Percentiles rank a stretch among this genome's conserved stretches.
Conservation (phyloP, 169 alveolate genomes). For the Babesia gibsoni region DNA sequence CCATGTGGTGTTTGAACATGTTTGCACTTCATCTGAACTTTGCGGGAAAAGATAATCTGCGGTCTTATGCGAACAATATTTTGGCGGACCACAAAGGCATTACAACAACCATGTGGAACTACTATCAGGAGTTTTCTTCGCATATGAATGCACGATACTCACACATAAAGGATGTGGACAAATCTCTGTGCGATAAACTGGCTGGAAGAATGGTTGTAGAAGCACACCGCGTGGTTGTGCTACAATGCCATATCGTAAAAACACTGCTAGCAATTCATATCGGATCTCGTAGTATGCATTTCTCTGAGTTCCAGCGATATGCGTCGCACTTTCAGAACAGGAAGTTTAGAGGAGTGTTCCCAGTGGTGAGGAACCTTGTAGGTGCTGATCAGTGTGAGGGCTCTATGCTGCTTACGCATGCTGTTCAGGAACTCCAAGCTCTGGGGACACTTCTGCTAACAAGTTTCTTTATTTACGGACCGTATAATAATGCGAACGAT, state of each 20-base stretch:
- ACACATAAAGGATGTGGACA: constrained; percentile 10
- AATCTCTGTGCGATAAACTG: background rate
- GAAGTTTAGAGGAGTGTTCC: background rate
- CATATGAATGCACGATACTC: background rate
- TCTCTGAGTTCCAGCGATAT: constrained; percentile 14
- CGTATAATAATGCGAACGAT: background rate
- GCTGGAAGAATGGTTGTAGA: constrained; percentile 17
- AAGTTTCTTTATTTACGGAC: constrained; percentile 10
- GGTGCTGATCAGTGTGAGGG: constrained; percentile 18
- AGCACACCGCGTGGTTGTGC: background rate
- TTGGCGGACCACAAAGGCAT: background rate
- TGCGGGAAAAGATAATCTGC: background rate
- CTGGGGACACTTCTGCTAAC: constrained; percentile 19
- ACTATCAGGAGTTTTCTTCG: background rate
- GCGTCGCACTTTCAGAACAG: background rate
- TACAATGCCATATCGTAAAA: constrained; percentile 20
- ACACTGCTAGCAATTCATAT: constrained; percentile 17
- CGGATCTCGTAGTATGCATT: constrained; percentile 19
- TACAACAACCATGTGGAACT: constrained; percentile 15
- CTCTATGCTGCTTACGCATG: constrained; percentile 20
- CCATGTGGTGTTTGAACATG: constrained; percentile 21
- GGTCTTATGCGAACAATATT: background rate
- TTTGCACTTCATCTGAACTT: constrained; percentile 15
- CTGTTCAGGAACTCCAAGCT: constrained; percentile 15
- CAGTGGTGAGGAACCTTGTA: constrained; percentile 1